Conservation (phyloP, 148 eudicot species). For the Rhododendron ovatum region DNA sequence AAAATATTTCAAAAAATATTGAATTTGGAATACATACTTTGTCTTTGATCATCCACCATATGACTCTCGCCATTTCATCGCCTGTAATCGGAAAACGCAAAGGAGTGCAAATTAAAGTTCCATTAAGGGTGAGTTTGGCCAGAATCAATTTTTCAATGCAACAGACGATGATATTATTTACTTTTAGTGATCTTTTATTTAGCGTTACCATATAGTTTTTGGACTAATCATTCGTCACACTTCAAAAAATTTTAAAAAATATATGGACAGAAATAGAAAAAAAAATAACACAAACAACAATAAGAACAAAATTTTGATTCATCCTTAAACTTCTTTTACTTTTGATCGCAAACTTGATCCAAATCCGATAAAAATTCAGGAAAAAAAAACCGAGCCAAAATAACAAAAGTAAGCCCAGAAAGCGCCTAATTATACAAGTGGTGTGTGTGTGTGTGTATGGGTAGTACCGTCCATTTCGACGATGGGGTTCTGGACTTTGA, state of each 20-base stretch:
- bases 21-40: slow-evolving; percentile 26
- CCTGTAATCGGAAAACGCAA: slow-evolving; percentile 24
- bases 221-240: neutral
- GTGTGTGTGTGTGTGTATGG: neutral
- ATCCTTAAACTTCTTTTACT: neutral
- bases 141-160: neutral
- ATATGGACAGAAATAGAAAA: neutral
- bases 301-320: neutral
- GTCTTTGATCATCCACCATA: slow-evolving; percentile 64
- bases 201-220: neutral
- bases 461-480: slow-evolving; percentile 80
- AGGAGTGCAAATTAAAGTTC: neutral
- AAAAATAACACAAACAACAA: neutral
- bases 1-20: neutral
- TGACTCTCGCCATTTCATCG: slow-evolving; percentile 72
- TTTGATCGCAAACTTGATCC: neutral
- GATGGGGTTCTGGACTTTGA: slow-evolving; percentile 51
- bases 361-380: neutral
- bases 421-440: neutral
- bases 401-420: neutral
- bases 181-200: neutral
- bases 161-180: neutral
- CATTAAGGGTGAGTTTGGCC: neutral
- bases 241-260: no score
- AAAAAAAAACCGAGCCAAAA: neutral